Conservation (phyloP, 2,329 filamentous ascomycete species). For the Alternaria longipes region DNA sequence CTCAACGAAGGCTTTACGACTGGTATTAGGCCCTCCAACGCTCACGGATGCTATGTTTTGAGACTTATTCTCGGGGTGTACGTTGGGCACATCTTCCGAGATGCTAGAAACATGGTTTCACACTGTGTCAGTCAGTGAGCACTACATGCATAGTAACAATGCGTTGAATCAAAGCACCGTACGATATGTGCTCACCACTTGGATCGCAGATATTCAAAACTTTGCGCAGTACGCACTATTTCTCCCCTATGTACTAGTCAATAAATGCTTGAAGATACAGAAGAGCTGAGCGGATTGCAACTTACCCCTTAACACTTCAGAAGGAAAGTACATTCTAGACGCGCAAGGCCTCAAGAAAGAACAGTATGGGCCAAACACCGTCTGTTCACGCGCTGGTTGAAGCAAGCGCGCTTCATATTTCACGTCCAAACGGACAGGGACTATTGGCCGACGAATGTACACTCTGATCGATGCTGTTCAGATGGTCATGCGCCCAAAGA, state of each 20-base stretch:
- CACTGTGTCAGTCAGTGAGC: neutral
- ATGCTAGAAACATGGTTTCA: neutral
- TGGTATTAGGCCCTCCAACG: no score
- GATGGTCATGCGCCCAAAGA: slow-evolving; percentile 8
- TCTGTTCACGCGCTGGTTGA: neutral
- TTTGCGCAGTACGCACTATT: neutral
- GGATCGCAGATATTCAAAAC: neutral
- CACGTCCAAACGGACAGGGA: neutral
- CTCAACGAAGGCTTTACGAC: neutral
- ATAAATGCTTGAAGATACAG: neutral
- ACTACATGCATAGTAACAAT: neutral
- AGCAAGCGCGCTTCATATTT: neutral
- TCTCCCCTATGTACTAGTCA: neutral
- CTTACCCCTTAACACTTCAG: neutral
- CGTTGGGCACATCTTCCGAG: neutral
- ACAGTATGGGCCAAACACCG: neutral
- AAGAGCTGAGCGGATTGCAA: neutral
- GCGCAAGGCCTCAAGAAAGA: neutral
- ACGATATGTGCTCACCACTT: neutral
- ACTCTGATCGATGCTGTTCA: slow-evolving; percentile 4
- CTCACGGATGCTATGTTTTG: neutral
- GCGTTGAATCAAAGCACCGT: neutral
- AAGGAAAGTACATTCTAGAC: neutral
- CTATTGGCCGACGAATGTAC: neutral
- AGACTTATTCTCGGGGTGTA: neutral